Evolutionary conservation across 1,284 basidiomycete genomes (phyloP), one percentile per base, ranked within the genome.

Genomic region (Rhodotorula sp.): DNA sequence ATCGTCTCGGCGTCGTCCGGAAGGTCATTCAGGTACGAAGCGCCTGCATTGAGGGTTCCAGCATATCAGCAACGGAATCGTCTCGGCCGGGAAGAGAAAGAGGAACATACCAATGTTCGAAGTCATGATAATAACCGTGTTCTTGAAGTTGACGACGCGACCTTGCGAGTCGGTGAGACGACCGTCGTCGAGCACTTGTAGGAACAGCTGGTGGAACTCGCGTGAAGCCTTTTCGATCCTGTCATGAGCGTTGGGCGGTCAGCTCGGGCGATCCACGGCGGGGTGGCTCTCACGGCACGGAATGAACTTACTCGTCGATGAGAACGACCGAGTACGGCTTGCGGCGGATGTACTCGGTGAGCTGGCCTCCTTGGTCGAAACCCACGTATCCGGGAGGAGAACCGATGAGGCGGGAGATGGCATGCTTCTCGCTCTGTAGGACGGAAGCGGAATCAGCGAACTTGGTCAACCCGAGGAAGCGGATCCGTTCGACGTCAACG

Each of bases 361-460:
- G 79, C 70, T 84, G 74, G 80, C 93, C 93, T 15, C 91, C 92
- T 81, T 95, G 91, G 77, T 97, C 93, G 77, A 93, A 92, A 3
- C 95, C 95, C 26, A 98, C 89, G 77, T 95, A 96, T 12, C 94
- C 85, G 1, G 85, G 84, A 0, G 84, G 84, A 22, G 84, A 77
- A 69, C 84, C 84, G 64, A 86, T 84, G 12, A 86, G 79, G 22
- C 85, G 79, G 22, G 83, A 82, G 74, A 85, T 83, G 44, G 83
- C 80, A 79, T 86, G 85, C 77, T 84, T 84, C 77, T 86, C 85
- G 4, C 26, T 29, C 53, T 54, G 53, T 4, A 30, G 24, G 53
- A 17, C 26, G 26, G 53, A 54, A 29, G 17, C 26, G 26, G 17
- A 30, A 26, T 54, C 26, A 54, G 53, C 37, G 37, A 42, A 42